Evolutionary conservation across 352 stramenopile species (phyloP), one percentile per base, ranked within the genome.

Genomic region (Thalassiosira livingstoniorum): DNA sequence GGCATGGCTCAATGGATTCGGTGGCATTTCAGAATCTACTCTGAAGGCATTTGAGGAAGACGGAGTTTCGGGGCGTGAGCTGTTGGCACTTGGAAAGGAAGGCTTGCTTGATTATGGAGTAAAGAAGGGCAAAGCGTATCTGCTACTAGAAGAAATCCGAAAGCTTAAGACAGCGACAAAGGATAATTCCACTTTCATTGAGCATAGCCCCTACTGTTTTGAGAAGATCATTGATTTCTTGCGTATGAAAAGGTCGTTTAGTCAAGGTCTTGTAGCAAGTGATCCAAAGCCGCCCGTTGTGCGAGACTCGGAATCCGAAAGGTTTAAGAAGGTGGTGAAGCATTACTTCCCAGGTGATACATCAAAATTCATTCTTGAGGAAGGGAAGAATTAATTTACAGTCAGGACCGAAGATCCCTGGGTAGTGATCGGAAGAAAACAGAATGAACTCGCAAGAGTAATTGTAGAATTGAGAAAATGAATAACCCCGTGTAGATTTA

Each of bases 181-280:
- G n/a, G 27, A 82, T 27, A 2, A 18, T 29, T 63, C 54, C 3
- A 60, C 51, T 25, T 37, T 83, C 11, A 78, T 83, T 62, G 58
- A 77, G 25, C 75, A 83, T 47, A 66, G 54, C 3, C 66, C 75
- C 10, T 83, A 83, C 35, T 83, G 75, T 55, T 83, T 83, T 68
- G 65, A 42, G 25, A 77, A 78, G 23, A 78, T 83, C 63, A 68
- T 83, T 31, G 73, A 77, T 51, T 63, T 69, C 47, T 67, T 83
- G 27, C 61, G 67, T 42, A 27, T 83, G 35, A 68, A 78, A 42
- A 29, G 29, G 15, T 23, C 53, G 27, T 29, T 58, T 53, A 55
- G 4, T 0, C 39, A 64, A 31, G 47, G 45, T 7, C 66, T 83
- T 53, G 39, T 58, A 4, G n/a, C 51, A 31, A 53, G 18, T 15